phyloP scores from a whole-genome alignment of 2,329 filamentous ascomycete genomes.

The Shiraia bambusicola region DNA sequence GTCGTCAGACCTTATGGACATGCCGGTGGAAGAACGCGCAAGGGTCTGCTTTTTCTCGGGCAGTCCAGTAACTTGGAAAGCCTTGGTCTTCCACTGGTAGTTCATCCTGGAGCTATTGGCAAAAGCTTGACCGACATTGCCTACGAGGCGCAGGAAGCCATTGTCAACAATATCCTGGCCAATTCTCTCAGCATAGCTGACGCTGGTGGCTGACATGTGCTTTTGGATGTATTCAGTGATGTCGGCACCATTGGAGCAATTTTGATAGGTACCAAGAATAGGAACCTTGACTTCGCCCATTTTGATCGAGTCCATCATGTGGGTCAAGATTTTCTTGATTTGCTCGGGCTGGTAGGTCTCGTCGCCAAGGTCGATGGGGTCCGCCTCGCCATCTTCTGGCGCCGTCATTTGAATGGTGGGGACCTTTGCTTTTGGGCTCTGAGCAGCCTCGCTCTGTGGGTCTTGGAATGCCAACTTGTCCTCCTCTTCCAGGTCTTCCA shows the following conservation, averaged over 20 bases:
- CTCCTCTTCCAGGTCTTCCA: constrained; percentile 97
- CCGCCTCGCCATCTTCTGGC: constrained; percentile 67
- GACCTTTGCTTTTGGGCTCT: constrained; percentile 61
- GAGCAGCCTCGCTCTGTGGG: constrained; percentile 57
- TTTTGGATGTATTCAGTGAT: constrained; percentile 95
- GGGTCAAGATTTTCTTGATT: constrained; percentile 82
- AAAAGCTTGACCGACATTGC: constrained; percentile 92
- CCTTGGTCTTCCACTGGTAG: constrained; percentile 94
- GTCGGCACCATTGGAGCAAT: constrained; percentile 86
- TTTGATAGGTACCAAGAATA: constrained; percentile 91
- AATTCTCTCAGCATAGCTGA: constrained; percentile 90
- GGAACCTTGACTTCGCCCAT: constrained; percentile 92
- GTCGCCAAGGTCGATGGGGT: constrained; percentile 87
- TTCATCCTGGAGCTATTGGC: constrained; percentile 97
- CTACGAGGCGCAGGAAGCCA: constrained; percentile 86
- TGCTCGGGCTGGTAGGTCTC: constrained; percentile 81
- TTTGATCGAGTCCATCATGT: constrained; percentile 85
- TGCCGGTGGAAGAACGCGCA: constrained; percentile 71
- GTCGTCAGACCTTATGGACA: constrained; percentile 47
- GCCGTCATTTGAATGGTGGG: constrained; percentile 87
- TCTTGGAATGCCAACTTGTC: constrained; percentile 97
- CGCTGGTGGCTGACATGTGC: constrained; percentile 77
- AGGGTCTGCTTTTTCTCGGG: constrained; percentile 81
- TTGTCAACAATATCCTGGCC: constrained; percentile 87
- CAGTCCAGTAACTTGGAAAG: constrained; percentile 82